Conservation (phyloP, 2,329 filamentous ascomycete genomes). For the Nemania bipapillata region DNA sequence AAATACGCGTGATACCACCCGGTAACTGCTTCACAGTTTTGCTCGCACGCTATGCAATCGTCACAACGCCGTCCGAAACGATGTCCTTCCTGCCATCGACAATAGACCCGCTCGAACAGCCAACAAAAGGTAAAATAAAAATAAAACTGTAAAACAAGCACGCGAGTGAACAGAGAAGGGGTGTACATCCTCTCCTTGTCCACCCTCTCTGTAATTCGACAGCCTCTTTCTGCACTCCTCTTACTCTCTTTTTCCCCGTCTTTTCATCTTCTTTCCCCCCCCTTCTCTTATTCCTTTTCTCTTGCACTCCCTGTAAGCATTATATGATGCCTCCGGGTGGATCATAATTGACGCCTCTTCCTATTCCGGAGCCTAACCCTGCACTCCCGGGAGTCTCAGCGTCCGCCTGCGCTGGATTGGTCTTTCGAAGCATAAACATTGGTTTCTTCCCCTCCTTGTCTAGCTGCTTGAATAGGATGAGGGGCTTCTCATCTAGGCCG, state of each 20-base stretch:
- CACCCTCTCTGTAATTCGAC: not conserved
- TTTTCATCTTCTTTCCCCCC: slow-evolving; percentile 24
- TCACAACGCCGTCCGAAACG: slow-evolving; percentile 34
- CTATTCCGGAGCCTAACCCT: slow-evolving; percentile 58
- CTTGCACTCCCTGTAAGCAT: slow-evolving; percentile 18
- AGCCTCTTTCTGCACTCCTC: not conserved
- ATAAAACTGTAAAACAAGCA: slow-evolving; percentile 2
- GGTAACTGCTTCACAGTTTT: slow-evolving; percentile 28
- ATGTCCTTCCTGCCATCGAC: not conserved
- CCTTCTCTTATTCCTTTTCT: not conserved
- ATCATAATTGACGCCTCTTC: slow-evolving; percentile 63
- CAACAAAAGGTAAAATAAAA: no score
- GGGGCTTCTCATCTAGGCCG: slow-evolving; percentile 88
- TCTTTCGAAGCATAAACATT: slow-evolving; percentile 96
- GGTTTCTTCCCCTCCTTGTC: slow-evolving; percentile 97
- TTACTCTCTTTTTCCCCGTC: not conserved
- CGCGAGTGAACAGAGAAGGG: not conserved
- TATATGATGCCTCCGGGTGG: slow-evolving; percentile 70
- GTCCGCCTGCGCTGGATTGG: slow-evolving; percentile 65
- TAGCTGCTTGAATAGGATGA: slow-evolving; percentile 96
- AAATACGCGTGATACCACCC: slow-evolving; percentile 17
- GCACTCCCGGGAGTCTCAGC: slow-evolving; percentile 64
- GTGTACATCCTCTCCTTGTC: not conserved
- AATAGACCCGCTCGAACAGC: not conserved
- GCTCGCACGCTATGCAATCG: slow-evolving; percentile 41